Evolutionary conservation across 2,329 filamentous ascomycete genomes (phyloP).

Genomic region (Albifimbria verrucaria): DNA sequence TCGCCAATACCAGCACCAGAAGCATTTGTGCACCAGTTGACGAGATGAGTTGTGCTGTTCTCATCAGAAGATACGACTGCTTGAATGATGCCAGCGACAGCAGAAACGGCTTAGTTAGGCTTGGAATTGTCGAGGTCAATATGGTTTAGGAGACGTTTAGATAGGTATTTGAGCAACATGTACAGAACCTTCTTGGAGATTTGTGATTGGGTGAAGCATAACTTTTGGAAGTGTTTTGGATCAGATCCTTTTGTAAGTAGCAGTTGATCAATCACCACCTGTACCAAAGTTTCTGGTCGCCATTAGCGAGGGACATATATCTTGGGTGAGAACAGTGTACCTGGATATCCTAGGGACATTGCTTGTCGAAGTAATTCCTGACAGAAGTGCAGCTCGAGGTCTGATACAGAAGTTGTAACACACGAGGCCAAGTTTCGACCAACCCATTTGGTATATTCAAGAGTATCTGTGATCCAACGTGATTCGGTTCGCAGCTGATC

Average conservation of each 20-base stretch:
- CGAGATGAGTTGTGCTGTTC: slow-evolving; percentile 49
- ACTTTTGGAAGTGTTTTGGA: slow-evolving; percentile 20
- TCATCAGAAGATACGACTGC: slow-evolving; percentile 44
- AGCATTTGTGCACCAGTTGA: slow-evolving; percentile 62
- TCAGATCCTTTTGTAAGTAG: slow-evolving; percentile 26
- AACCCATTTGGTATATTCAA: slow-evolving; percentile 68
- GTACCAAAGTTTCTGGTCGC: slow-evolving; percentile 38
- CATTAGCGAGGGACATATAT: slow-evolving; percentile 12
- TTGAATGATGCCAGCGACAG: slow-evolving; percentile 55
- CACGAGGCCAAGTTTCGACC: slow-evolving; percentile 57
- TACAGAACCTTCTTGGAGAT: slow-evolving; percentile 21
- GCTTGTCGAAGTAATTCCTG: slow-evolving; percentile 54
- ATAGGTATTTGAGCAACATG: slow-evolving; percentile 36
- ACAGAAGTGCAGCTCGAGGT: slow-evolving; percentile 37
- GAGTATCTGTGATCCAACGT: slow-evolving; percentile 63
- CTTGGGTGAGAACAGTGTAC: slow-evolving; percentile 41
- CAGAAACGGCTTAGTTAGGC: slow-evolving; percentile 44
- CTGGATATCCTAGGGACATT: slow-evolving; percentile 69
- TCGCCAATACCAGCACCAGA: slow-evolving; percentile 64
- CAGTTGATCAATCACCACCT: slow-evolving; percentile 30
- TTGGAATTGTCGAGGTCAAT: slow-evolving; percentile 27
- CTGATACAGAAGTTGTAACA: slow-evolving; percentile 27
- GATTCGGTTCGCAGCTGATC: slow-evolving; percentile 20
- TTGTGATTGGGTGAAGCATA: slow-evolving; percentile 25
- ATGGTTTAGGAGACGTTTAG: slow-evolving; percentile 39